A percentile compares a stretch with the other conserved stretches of the same genome.
Conservation (phyloP, 306 rosid genomes). For the Cucumis cinereus region DNA sequence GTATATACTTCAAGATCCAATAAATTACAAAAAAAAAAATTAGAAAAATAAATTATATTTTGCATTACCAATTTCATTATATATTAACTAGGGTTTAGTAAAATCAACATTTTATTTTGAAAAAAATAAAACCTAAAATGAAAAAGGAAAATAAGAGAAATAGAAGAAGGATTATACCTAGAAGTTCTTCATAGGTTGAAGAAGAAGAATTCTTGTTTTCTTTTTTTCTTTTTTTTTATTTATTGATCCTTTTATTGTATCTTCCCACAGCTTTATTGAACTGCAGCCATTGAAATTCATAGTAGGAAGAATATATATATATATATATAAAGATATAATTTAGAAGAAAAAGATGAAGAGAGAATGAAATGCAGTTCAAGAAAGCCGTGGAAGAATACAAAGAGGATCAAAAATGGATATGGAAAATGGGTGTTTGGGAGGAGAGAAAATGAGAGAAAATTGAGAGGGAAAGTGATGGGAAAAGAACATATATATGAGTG, state of each 20-base stretch:
- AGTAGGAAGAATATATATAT: neutral
- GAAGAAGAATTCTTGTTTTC: neutral
- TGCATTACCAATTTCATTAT: too few species aligned
- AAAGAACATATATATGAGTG: neutral
- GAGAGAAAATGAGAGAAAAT: neutral
- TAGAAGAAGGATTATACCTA: neutral
- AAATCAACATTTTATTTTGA: neutral
- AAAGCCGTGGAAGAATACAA: slow-evolving; percentile 86
- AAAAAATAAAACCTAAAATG: neutral
- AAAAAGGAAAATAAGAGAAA: neutral
- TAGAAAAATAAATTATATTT: neutral
- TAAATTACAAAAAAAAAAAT: neutral
- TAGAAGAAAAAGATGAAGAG: neutral
- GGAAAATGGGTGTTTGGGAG: neutral
- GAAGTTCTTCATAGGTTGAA: neutral
- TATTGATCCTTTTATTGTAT: slow-evolving; percentile 43
- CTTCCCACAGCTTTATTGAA: slow-evolving; percentile 93
- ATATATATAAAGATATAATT: too few species aligned
- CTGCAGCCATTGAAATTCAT: slow-evolving; percentile 28
- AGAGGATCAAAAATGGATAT: slow-evolving; percentile 26
- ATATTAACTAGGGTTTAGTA: neutral
- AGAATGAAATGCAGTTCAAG: slow-evolving; percentile 59
- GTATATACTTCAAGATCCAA: neutral
- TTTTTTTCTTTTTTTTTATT: neutral
- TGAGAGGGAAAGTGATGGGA: slow-evolving; percentile 12